Conservation (phyloP, 2,329 filamentous ascomycete species). For the Stachybotrys chartarum region DNA sequence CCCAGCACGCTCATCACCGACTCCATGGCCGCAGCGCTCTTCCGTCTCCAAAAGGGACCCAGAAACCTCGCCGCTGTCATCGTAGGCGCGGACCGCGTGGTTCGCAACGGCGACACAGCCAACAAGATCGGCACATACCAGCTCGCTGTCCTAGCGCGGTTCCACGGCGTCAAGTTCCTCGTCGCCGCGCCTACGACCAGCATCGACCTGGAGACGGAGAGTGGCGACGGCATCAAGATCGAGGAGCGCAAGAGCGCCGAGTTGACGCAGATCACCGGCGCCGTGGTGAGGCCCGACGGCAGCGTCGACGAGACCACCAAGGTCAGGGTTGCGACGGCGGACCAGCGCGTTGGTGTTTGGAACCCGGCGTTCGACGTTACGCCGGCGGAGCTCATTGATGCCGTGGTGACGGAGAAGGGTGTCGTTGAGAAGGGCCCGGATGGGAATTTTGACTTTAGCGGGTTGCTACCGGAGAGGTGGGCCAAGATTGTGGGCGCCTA, state of each 20-base stretch:
- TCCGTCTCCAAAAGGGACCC: conserved; percentile 53
- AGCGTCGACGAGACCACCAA: conserved; percentile 55
- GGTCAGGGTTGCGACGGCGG: conserved; percentile 72
- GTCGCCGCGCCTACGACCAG: conserved; percentile 93
- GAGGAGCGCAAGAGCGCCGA: conserved; percentile 79
- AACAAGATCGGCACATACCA: conserved; percentile 98
- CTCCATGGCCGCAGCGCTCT: conserved; percentile 89
- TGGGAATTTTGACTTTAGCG: conserved; percentile 61
- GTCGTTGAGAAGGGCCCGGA: conserved; percentile 69
- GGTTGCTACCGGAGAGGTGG: conserved; percentile 51
- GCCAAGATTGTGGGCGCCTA: conserved; percentile 19
- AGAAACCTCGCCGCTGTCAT: conserved; percentile 78
- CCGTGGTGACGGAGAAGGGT: conserved; percentile 87
- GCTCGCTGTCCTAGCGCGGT: conserved; percentile 79
- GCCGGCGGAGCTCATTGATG: conserved; percentile 80
- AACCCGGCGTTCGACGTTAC: conserved; percentile 98
- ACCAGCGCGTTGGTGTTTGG: conserved; percentile 77
- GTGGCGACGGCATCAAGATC: conserved; percentile 76
- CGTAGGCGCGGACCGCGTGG: conserved; percentile 91
- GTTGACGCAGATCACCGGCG: conserved; percentile 77
- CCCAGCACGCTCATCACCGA: conserved; percentile 90
- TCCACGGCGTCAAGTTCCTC: conserved; percentile 89
- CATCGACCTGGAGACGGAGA: conserved; percentile 76
- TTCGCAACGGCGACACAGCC: conserved; percentile 92
- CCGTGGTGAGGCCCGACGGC: conserved; percentile 57